These are phyloP conservation scores for Candida xyloterini DNA, from an alignment of 805 yeast species.

Conservation along the genomic window DNA sequence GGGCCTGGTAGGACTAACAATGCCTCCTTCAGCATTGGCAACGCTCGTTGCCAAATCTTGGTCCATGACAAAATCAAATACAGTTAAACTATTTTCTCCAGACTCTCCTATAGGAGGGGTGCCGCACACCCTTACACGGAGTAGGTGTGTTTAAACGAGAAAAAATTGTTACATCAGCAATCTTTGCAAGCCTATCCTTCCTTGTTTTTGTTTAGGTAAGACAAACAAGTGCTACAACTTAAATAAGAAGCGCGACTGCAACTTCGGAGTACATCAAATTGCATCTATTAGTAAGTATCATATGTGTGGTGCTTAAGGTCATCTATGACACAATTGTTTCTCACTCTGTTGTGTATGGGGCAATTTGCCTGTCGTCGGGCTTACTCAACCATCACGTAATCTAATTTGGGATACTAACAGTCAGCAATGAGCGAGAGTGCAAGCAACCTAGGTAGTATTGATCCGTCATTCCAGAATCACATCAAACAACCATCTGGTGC, in stretches of 20 bases:
- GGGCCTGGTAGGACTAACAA: slow-evolving; percentile 12
- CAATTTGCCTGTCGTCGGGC: slow-evolving; percentile 1
- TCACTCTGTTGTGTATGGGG: background rate
- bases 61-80: slow-evolving; percentile 10
- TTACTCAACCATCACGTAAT: slow-evolving; percentile 17
- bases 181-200: background rate
- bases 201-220: slow-evolving; percentile 11
- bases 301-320: background rate
- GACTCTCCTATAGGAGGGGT: slow-evolving; percentile 1
- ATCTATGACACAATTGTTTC: background rate
- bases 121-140: slow-evolving; percentile 8
- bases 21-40: slow-evolving; percentile 3
- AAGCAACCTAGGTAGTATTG: slow-evolving; percentile 16
- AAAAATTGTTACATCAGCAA: slow-evolving; percentile 11
- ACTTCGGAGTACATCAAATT: too few species aligned
- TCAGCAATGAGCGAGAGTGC: slow-evolving; percentile 11
- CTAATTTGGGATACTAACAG: slow-evolving; percentile 10
- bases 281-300: background rate
- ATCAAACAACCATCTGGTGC: slow-evolving; percentile 13
- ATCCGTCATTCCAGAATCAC: slow-evolving; percentile 23
- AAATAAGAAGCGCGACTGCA: background rate
- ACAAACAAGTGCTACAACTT: background rate
- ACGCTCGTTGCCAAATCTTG: slow-evolving; percentile 6
- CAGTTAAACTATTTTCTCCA: slow-evolving; percentile 7
- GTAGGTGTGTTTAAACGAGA: background rate